A percentile compares a stretch with the other conserved stretches of the same genome.
Evolutionary conservation across 805 yeast species (phyloP).

Genomic region (Lachancea lanzarotensis): DNA sequence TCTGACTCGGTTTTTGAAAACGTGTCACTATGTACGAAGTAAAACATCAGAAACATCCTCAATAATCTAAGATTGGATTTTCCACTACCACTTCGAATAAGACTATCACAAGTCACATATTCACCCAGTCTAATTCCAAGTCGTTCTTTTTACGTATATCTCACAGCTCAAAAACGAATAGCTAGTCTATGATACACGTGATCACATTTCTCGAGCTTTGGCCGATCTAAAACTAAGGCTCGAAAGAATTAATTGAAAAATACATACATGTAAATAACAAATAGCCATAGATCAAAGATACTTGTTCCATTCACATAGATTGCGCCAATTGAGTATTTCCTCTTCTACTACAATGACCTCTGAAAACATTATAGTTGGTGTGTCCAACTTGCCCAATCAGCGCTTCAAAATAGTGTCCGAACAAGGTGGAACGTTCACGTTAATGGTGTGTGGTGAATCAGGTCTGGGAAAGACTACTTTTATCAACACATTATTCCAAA

Average conservation of each 20-base stretch:
- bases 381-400: constrained; percentile 69
- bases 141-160: no score
- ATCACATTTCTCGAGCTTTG: no score
- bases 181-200: no score
- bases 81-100: no score
- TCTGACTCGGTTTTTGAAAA: no score
- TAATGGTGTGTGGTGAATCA: constrained; percentile 87
- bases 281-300: not conserved
- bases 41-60: no score
- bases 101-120: no score
- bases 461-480: constrained; percentile 93
- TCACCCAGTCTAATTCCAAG: no score
- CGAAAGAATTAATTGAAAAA: not conserved
- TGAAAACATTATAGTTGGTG: constrained; percentile 46
- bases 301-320: not conserved
- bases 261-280: not conserved
- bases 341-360: constrained; percentile 5
- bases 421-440: constrained; percentile 67
- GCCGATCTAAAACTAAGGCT: no score
- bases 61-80: no score
- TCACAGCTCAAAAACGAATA: no score
- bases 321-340: not conserved
- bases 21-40: no score
- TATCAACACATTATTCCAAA: constrained; percentile 76
- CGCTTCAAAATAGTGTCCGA: constrained; percentile 70